Base-by-base conservation (phyloP, 1,284 basidiomycete species). In the Sporisorium sorghi region DNA sequence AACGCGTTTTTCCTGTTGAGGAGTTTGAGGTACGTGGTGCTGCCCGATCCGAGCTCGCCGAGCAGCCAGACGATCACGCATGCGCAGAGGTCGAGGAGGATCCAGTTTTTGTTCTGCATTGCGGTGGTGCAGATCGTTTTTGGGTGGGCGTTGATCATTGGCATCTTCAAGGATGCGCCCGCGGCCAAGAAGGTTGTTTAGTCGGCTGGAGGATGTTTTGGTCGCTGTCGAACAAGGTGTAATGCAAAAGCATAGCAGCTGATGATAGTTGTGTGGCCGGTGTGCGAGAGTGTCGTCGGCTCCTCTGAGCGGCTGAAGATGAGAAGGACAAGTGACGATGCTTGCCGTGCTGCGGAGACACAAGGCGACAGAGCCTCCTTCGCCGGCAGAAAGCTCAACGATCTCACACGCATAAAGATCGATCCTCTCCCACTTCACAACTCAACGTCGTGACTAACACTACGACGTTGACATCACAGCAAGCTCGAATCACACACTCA, bases 1-100 rank as follows among this genome's bases (percentile, higher is more conserved):
- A 96, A 95, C 71, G 93, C 91, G 0, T 96, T 98, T 86, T 98
- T 99, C 89, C 87, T 97, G 50, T 93, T 94, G 79, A 72, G 78
- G 50, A 52, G 55, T 5, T 88, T 98, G 26, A 92, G 94, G 59
- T 93, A 93, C 43, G 90, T 97, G 55, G 90, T 97, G 50, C 88
- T 97, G 3, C 94, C 95, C 4, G 89, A 89, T 78, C 87, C 88
- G 1, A 63, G 72, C 30, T 60, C 54, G n/a, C 74, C 83, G 10
- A 85, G 86, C 5, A 85, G 86, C 17, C 88, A 88, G 7, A 92
- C 92, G 0, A 89, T 95, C 35, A 91, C 90, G 21, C 91, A 91
- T 73, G 89, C 90, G 0, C 92, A 94, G 77, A 88, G 94, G 17
- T 89, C 91, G 17, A 87, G 92, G 40, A 88, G 94, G 35, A 92